phyloP scores from a whole-genome alignment of 2,329 filamentous ascomycete species.

The Aspergillus luchuensis region DNA sequence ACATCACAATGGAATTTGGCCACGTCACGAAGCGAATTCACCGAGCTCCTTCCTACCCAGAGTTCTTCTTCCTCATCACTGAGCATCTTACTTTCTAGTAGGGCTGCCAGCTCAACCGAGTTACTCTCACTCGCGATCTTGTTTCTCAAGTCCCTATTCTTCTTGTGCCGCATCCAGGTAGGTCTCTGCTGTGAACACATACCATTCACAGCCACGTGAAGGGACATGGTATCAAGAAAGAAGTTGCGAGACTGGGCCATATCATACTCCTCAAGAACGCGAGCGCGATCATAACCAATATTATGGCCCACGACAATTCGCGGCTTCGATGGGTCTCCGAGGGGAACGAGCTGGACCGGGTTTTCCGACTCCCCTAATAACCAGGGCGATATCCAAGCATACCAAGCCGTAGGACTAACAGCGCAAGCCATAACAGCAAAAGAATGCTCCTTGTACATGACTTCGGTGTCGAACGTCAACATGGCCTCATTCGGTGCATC shows the following conservation, averaged over 20 bases:
- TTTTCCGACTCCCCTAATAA: slow-evolving; percentile 77
- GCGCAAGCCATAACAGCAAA: slow-evolving; percentile 98
- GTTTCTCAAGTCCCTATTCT: slow-evolving; percentile 81
- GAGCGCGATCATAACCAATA: slow-evolving; percentile 88
- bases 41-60: slow-evolving; percentile 91
- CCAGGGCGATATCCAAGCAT: slow-evolving; percentile 97
- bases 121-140: slow-evolving; percentile 72
- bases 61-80: slow-evolving; percentile 88
- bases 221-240: slow-evolving; percentile 96
- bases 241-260: slow-evolving; percentile 78
- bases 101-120: slow-evolving; percentile 67
- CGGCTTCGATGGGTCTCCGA: slow-evolving; percentile 73
- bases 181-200: slow-evolving; percentile 98
- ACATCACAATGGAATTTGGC: slow-evolving; percentile 94
- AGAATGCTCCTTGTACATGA: slow-evolving; percentile 89
- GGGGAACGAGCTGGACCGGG: slow-evolving; percentile 78
- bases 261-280: slow-evolving; percentile 86
- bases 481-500: slow-evolving; percentile 77
- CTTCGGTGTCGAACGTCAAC: slow-evolving; percentile 93
- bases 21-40: slow-evolving; percentile 93
- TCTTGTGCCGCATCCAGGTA: slow-evolving; percentile 96
- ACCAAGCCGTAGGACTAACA: slow-evolving; percentile 86
- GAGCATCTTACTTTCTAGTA: slow-evolving; percentile 68
- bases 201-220: slow-evolving; percentile 96
- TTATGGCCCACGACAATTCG: slow-evolving; percentile 92